Conservation (phyloP, 805 yeast genomes). For the Kockiozyma suomiensis region DNA sequence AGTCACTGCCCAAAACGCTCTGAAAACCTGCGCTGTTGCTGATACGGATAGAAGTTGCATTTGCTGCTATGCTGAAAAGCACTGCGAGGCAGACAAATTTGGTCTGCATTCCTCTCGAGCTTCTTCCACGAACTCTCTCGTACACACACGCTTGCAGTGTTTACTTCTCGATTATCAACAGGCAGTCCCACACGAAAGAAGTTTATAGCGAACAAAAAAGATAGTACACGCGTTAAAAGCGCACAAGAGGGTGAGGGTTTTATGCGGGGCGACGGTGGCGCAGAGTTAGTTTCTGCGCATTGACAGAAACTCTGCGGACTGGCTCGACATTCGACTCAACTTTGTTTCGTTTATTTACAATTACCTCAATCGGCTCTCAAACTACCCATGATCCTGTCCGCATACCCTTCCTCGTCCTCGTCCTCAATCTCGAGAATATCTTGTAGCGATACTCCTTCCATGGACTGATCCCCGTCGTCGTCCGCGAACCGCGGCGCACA, state of each 20-base stretch:
- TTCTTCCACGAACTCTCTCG: too few relatives aligned
- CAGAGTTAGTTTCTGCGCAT: neutral
- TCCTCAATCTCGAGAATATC: conserved; percentile 27
- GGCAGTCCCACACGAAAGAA: too few relatives aligned
- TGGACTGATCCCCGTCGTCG: conserved; percentile 28
- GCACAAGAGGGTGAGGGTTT: too few relatives aligned
- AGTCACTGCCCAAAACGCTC: too few relatives aligned
- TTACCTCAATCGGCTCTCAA: neutral
- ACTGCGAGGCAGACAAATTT: neutral
- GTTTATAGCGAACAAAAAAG: too few relatives aligned
- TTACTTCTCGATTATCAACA: too few relatives aligned
- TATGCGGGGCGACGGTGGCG: too few relatives aligned
- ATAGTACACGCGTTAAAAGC: too few relatives aligned
- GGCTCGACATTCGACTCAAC: neutral
- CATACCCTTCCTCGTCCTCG: conserved; percentile 12
- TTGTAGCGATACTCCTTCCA: conserved; percentile 9
- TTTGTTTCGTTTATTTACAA: neutral
- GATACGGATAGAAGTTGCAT: too few relatives aligned
- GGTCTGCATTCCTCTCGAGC: neutral
- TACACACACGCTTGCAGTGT: too few relatives aligned
- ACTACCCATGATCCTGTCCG: conserved; percentile 8
- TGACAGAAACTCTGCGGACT: neutral
- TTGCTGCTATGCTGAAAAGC: too few relatives aligned
- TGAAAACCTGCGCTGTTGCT: too few relatives aligned
- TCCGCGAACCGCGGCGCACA: conserved; percentile 28